Conservation (phyloP, 2,329 filamentous ascomycete genomes). For the Helotiales sp. region DNA sequence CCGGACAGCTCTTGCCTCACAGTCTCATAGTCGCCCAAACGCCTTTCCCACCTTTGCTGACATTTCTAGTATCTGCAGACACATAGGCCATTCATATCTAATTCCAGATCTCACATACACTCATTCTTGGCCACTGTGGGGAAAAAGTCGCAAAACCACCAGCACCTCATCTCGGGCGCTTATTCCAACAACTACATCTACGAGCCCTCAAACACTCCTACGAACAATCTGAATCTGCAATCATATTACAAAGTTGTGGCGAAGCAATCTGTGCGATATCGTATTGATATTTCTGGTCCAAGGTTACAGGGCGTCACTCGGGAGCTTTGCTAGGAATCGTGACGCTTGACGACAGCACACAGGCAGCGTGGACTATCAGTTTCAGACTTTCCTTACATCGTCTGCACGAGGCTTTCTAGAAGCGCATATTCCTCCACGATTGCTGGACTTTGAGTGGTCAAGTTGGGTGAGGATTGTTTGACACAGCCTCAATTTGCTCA, state of each 20-base stretch:
- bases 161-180: conserved; percentile 3
- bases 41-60: conserved; percentile 2
- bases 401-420: conserved; percentile 8
- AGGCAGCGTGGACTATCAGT: conserved; percentile 18
- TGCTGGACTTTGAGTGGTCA: conserved; percentile 18
- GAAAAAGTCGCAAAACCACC: background rate
- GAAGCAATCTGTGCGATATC: background rate
- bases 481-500: conserved; percentile 32
- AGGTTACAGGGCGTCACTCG: background rate
- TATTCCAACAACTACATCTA: background rate
- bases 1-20: background rate
- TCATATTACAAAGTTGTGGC: background rate
- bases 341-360: conserved; percentile 12
- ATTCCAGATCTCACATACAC: background rate
- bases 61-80: conserved; percentile 7
- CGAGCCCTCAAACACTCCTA: background rate
- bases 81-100: background rate
- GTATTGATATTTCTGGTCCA: conserved; percentile 1
- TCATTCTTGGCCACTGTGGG: background rate
- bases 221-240: background rate
- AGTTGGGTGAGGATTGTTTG: conserved; percentile 26
- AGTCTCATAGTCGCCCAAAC: background rate
- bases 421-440: conserved; percentile 6
- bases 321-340: background rate
- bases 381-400: conserved; percentile 10